Evolutionary conservation across 176 grass and related monocot genomes (phyloP).

Genomic region (Cenchrus purpureus): DNA sequence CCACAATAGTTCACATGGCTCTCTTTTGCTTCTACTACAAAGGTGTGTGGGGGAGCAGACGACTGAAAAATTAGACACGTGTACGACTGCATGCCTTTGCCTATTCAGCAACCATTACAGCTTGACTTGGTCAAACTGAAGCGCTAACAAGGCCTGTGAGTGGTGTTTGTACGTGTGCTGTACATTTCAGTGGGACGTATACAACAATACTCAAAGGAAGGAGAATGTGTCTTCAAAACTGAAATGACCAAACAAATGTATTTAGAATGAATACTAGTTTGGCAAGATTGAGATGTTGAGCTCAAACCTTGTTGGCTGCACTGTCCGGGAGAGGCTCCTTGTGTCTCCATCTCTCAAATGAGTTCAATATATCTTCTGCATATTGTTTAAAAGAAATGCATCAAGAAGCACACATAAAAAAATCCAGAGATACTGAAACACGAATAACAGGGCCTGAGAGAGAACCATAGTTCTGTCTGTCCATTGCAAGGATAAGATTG

Average conservation of each 20-base stretch:
- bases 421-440: not conserved
- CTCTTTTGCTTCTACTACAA: not conserved
- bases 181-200: too few species aligned
- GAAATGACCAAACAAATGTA: conserved; percentile 20
- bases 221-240: conserved; percentile 2
- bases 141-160: too few species aligned
- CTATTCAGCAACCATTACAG: not conserved
- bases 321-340: conserved; percentile 73
- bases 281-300: not conserved
- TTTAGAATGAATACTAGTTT: not conserved
- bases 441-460: conserved; percentile 12
- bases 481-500: conserved; percentile 96
- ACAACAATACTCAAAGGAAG: too few species aligned
- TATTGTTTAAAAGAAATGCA: conserved; percentile 34
- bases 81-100: not conserved
- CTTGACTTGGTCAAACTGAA: not conserved
- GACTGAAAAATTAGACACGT: not conserved
- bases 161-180: too few species aligned
- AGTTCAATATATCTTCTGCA: conserved; percentile 84
- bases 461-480: conserved; percentile 89
- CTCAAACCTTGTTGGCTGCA: conserved; percentile 79
- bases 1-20: not conserved
- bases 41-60: not conserved
- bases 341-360: conserved; percentile 88
- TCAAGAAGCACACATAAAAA: conserved; percentile 29